These are phyloP conservation scores for Pythium brachiatum DNA, from an alignment of 352 stramenopile genomes.

Conservation along the genomic window DNA sequence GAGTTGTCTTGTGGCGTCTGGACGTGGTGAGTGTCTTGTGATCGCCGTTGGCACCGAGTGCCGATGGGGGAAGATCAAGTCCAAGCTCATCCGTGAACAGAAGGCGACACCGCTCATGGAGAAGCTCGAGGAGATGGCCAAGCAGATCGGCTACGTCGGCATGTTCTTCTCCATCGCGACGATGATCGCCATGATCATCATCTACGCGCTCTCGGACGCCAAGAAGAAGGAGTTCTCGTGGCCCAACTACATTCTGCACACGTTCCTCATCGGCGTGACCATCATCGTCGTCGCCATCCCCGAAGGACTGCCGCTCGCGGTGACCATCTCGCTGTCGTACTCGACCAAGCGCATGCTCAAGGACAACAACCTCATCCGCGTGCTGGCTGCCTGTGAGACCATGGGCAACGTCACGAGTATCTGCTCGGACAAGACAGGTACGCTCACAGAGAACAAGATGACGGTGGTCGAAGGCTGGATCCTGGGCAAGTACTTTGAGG, in stretches of 20 bases:
- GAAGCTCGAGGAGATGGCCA: slow-evolving; percentile 91
- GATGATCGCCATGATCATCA: slow-evolving; percentile 85
- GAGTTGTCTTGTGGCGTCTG: slow-evolving; percentile 73
- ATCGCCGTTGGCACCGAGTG: slow-evolving; percentile 79
- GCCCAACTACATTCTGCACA: slow-evolving; percentile 88
- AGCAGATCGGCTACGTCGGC: slow-evolving; percentile 85
- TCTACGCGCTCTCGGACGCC: slow-evolving; percentile 60
- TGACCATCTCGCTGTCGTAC: slow-evolving; percentile 95
- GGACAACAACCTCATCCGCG: slow-evolving; percentile 98
- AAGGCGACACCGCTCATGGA: slow-evolving; percentile 91
- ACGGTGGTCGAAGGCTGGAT: slow-evolving; percentile 93
- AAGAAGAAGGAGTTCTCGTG: slow-evolving; percentile 66
- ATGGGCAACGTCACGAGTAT: slow-evolving; percentile 99
- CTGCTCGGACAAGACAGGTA: slow-evolving; percentile 97
- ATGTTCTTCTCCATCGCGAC: slow-evolving; percentile 85
- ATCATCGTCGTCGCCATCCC: slow-evolving; percentile 95
- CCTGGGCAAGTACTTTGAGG: slow-evolving; percentile 56
- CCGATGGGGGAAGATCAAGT: slow-evolving; percentile 91
- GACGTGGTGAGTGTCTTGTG: slow-evolving; percentile 73
- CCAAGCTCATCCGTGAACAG: slow-evolving; percentile 86
- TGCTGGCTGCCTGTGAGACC: slow-evolving; percentile 97
- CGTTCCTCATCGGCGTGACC: slow-evolving; percentile 93
- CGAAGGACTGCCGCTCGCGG: slow-evolving; percentile 91
- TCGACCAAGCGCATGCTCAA: slow-evolving; percentile 98
- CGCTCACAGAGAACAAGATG: slow-evolving; percentile 98